Evolutionary conservation across 1,284 basidiomycete genomes (phyloP), one percentile per base, ranked within the genome.

Genomic region (Puccinia novopanici): DNA sequence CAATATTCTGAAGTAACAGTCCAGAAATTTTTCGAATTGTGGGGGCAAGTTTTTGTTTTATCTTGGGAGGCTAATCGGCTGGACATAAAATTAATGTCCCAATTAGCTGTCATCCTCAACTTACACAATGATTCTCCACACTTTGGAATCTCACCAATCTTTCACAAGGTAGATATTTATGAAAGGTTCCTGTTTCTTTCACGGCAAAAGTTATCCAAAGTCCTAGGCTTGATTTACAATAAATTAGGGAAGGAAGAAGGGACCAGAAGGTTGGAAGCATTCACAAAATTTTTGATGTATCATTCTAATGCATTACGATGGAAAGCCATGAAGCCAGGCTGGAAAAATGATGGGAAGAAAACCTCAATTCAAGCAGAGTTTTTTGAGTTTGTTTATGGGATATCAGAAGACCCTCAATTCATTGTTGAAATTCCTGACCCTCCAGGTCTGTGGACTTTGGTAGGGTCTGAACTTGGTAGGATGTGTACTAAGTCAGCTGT

Each of bases 181-280:
- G 4, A 37, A 63, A 17, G 15, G 6, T 63, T 63, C 22, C 0
- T 40, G 6, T 8, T 30, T 2, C 59, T 63, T 40, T 10, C 37
- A 6, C 19, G 22, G 6, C 17, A 10, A 22, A 40, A 40, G 5
- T 40, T 63, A 22, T 17, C 17, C 12, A 63, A 63, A 40, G 22
- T 63, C 1, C 37, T 40, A 17, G 17, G n/a, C 2, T 63, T 34
- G 22, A 22, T 63, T 24, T 63, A 63, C 34, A 22, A 19, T 6
- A 63, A 40, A 37, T 17, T 63, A 40, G 59, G 59, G 17, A 63
- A 63, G 34, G 59, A 63, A 40, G 59, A 63, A 63, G 59, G 34
- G 34, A 63, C 59, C 22, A 34, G 59, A 22, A 63, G 59, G 19
- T 40, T 63, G 34, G 59, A 63, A 63, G 34, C 59, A 19, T 63